These are phyloP conservation scores for Boletus sp. DNA, from an alignment of 768 basidiomycete genomes.

Conservation along the genomic window DNA sequence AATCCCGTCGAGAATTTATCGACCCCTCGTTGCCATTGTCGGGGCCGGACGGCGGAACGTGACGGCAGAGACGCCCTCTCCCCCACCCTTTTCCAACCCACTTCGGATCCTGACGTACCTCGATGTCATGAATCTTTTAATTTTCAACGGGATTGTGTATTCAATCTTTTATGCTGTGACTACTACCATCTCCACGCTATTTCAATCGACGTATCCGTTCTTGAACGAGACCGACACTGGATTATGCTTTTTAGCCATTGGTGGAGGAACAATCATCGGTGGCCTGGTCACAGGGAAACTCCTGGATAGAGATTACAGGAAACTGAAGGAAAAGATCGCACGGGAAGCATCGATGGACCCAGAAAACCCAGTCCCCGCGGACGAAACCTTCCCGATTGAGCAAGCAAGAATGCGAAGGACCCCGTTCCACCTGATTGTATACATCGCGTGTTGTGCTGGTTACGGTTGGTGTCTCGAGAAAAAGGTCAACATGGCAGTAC, in stretches of 20 bases:
- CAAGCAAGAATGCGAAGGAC: slow-evolving; percentile 49
- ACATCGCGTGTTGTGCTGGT: slow-evolving; percentile 40
- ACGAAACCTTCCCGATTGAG: slow-evolving; percentile 56
- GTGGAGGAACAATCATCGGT: slow-evolving; percentile 66
- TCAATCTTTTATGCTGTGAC: slow-evolving; percentile 49
- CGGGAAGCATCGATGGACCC: slow-evolving; percentile 15
- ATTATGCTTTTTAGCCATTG: slow-evolving; percentile 73
- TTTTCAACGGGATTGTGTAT: slow-evolving; percentile 54
- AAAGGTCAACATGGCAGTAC: slow-evolving; percentile 47
- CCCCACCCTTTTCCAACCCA: slow-evolving; percentile 35
- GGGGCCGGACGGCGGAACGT: slow-evolving; percentile 20
- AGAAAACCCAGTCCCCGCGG: slow-evolving; percentile 15
- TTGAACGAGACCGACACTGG: slow-evolving; percentile 55
- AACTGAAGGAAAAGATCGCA: slow-evolving; percentile 27
- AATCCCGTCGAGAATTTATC: slow-evolving; percentile 23
- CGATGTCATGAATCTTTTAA: slow-evolving; percentile 38
- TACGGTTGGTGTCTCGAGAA: slow-evolving; percentile 62
- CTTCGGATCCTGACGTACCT: slow-evolving; percentile 36
- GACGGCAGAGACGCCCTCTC: slow-evolving; percentile 1
- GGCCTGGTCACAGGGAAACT: slow-evolving; percentile 56
- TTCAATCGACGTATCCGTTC: slow-evolving; percentile 47
- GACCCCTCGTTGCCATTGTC: slow-evolving; percentile 26
- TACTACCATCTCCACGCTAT: slow-evolving; percentile 47
- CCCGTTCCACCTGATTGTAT: slow-evolving; percentile 41
- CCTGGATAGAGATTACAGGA: slow-evolving; percentile 63